Base-by-base conservation (phyloP, 768 basidiomycete species). In the Lactifluus piperatus region DNA sequence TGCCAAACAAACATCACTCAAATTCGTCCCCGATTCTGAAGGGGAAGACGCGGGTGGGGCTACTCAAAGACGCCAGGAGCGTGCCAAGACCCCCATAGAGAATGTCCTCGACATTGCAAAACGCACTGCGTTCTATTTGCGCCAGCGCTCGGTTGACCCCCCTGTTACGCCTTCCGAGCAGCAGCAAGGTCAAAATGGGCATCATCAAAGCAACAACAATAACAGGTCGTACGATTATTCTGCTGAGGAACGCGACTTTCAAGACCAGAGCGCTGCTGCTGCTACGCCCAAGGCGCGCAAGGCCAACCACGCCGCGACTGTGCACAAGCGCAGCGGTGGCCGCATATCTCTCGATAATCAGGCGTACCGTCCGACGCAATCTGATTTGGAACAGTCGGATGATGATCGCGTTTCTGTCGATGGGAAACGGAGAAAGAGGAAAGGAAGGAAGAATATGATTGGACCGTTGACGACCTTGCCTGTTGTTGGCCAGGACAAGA, bases 291-390 rank as follows among this genome's bases (percentile, higher is more conserved):
- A 50, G 45, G 57, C 73, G 65, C 68, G 71, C 70, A 71, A 71
- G 68, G 60, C 66, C 24, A 44, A 16, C 27, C 62, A 69, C 10
- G 62, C 66, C 8, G 62, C 66, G 24, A 67, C 72, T 1, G 67
- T 66, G 8, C 73, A 77, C 62, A 80, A 76, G 68, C 80, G 82
- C 43, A 22, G 43, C 20, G 16, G 22, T 26, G 78, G 77, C 64
- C 81, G 84, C 32, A 88, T 90, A 62, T 86, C 86, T 0, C 66
- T 74, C 24, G 91, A 92, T 69, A 90, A 91, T 72, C 88, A 86
- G 69, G 90, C 90, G 0, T 93, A 91, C 66, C 79, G 79, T 54
- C 90, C 90, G 20, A 71, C 81, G 1, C 69, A 70, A 56, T 86
- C 84, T 8, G 86, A 87, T 63, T 64, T 81, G 34, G 88, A 89